phyloP scores from a whole-genome alignment of 164 flowering plant genomes.

The Berberis vulgaris region DNA sequence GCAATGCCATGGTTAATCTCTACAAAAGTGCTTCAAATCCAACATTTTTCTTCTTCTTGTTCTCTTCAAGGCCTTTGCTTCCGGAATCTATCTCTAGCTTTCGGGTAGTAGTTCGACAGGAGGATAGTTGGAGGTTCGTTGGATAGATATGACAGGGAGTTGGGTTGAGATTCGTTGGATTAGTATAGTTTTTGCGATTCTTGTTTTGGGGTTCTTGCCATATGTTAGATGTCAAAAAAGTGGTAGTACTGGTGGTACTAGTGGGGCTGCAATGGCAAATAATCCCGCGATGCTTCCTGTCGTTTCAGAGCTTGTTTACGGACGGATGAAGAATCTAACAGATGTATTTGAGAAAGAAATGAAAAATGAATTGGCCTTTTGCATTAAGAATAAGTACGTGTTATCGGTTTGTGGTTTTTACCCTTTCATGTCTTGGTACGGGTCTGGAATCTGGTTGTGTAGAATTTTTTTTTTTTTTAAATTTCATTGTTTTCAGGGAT shows the following conservation, averaged over 20 bases:
- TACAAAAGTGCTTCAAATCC: no score
- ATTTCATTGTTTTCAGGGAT: conserved; percentile 31
- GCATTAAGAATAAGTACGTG: conserved; percentile 55
- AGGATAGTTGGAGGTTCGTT: neutral
- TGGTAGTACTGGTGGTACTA: conserved; percentile 18
- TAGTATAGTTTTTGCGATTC: neutral
- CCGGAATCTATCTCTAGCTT: no score
- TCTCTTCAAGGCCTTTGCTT: no score
- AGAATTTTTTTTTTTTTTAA: neutral
- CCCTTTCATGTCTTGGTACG: neutral
- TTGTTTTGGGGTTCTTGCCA: conserved; percentile 6
- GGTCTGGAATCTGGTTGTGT: neutral
- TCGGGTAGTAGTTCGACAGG: neutral
- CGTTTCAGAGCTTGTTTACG: conserved; percentile 26
- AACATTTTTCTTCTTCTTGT: no score
- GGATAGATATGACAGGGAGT: conserved; percentile 7
- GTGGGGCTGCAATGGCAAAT: conserved; percentile 2
- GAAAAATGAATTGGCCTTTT: conserved; percentile 36
- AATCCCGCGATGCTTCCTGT: conserved; percentile 14
- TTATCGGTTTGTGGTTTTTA: neutral
- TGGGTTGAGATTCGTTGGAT: neutral
- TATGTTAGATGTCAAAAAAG: conserved; percentile 7
- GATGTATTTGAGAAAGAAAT: conserved; percentile 34
- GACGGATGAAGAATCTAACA: conserved; percentile 37
- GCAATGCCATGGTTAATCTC: conserved; percentile 8